These are phyloP conservation scores for Beta macrorhiza DNA, from an alignment of 179 eudicot species.

Conservation along the genomic window DNA sequence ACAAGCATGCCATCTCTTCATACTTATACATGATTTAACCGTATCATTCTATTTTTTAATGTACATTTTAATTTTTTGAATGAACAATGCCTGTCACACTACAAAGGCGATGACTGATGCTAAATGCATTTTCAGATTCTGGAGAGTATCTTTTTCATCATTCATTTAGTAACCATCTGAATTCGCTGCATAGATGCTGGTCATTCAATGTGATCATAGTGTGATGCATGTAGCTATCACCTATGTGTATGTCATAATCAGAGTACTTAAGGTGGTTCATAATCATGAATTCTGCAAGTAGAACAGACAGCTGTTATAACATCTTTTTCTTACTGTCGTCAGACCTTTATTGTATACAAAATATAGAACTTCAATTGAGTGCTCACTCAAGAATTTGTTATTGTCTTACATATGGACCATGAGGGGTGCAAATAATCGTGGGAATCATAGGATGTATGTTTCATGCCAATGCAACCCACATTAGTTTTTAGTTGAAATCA, in stretches of 20 bases:
- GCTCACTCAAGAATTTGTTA: neutral
- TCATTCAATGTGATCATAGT: neutral
- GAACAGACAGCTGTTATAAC: neutral
- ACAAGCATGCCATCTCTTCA: neutral
- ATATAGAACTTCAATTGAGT: constrained; percentile 1
- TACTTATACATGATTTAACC: neutral
- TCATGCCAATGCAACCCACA: neutral
- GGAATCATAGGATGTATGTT: neutral
- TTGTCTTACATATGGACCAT: neutral
- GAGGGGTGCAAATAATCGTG: neutral
- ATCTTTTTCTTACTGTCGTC: neutral
- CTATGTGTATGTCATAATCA: neutral
- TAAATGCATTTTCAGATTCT: neutral
- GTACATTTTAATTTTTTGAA: neutral
- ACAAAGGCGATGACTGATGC: neutral
- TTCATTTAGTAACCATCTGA: neutral
- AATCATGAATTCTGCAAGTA: neutral
- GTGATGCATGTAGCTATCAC: constrained; percentile 5
- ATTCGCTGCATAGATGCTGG: neutral
- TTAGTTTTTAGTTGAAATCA: neutral
- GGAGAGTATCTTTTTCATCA: neutral
- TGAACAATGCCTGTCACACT: neutral
- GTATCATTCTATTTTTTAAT: neutral
- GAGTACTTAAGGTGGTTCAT: neutral
- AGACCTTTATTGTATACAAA: neutral